Conservation (phyloP, 768 basidiomycete genomes). For the Hypholoma sublateritium region DNA sequence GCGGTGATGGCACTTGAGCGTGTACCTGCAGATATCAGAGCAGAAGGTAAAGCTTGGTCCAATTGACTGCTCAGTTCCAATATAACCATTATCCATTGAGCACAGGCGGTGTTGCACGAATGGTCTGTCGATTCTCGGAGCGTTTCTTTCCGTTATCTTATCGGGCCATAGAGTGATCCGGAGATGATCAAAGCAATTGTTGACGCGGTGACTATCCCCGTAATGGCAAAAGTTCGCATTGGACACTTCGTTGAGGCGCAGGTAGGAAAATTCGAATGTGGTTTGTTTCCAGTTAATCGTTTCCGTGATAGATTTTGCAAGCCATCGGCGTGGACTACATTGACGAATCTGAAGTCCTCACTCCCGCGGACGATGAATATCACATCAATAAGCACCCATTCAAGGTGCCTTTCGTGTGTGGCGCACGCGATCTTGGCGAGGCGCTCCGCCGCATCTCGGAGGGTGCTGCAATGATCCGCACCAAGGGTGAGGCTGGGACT, state of each 20-base stretch:
- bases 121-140: conserved; percentile 53
- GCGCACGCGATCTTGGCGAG: conserved; percentile 93
- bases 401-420: conserved; percentile 96
- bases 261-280: conserved; percentile 37
- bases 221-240: conserved; percentile 96
- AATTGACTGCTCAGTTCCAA: not conserved
- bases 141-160: conserved; percentile 14
- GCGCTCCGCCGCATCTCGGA: conserved; percentile 95
- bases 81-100: not conserved
- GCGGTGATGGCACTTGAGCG: conserved; percentile 98
- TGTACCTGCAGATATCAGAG: conserved; percentile 93
- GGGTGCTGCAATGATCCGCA: conserved; percentile 97
- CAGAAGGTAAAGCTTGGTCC: conserved; percentile 45
- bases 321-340: conserved; percentile 95
- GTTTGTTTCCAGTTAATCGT: not conserved
- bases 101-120: conserved; percentile 86
- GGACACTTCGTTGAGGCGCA: conserved; percentile 98
- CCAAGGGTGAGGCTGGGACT: conserved; percentile 91
- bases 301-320: conserved; percentile 74
- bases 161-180: conserved; percentile 77
- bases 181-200: conserved; percentile 96
- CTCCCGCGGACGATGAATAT: conserved; percentile 93
- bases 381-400: conserved; percentile 97
- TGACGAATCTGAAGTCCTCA: conserved; percentile 92
- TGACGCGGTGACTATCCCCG: conserved; percentile 92